phyloP scores from a whole-genome alignment of 805 yeast species.

The Metschnikowia lachancei region DNA sequence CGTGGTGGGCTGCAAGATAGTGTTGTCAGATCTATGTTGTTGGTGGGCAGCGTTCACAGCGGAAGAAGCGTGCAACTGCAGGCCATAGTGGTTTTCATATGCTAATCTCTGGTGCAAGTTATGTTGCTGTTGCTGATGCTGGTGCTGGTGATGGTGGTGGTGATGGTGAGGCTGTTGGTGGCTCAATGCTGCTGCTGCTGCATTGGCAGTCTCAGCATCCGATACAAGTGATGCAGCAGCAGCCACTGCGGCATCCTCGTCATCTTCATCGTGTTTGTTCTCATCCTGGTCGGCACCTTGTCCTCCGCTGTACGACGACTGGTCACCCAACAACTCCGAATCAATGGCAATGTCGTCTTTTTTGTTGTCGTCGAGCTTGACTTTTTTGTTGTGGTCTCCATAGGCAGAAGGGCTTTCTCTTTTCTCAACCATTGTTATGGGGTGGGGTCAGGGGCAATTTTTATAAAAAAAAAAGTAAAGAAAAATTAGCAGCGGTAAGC shows the following conservation, averaged over 20 bases:
- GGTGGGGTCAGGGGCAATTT: conserved; percentile 3
- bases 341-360: conserved; percentile 36
- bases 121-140: conserved; percentile 21
- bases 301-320: conserved; percentile 27
- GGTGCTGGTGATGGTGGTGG: conserved; percentile 21
- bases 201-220: conserved; percentile 25
- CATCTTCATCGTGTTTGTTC: conserved; percentile 18
- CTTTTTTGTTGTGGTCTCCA: conserved; percentile 16
- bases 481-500: not conserved
- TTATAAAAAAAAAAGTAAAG: not conserved
- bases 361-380: conserved; percentile 16
- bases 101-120: conserved; percentile 21
- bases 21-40: conserved; percentile 20
- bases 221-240: conserved; percentile 31
- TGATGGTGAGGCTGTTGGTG: conserved; percentile 26
- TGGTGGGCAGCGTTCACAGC: conserved; percentile 12
- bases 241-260: conserved; percentile 27
- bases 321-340: conserved; percentile 44
- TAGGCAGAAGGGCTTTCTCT: conserved; percentile 19
- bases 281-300: conserved; percentile 12
- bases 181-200: conserved; percentile 24
- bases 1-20: conserved; percentile 35
- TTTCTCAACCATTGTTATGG: conserved; percentile 19
- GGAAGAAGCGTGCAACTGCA: conserved; percentile 17
- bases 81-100: conserved; percentile 20